phyloP scores from a whole-genome alignment of 169 alveolate genomes.

The Plasmodium vivax region DNA sequence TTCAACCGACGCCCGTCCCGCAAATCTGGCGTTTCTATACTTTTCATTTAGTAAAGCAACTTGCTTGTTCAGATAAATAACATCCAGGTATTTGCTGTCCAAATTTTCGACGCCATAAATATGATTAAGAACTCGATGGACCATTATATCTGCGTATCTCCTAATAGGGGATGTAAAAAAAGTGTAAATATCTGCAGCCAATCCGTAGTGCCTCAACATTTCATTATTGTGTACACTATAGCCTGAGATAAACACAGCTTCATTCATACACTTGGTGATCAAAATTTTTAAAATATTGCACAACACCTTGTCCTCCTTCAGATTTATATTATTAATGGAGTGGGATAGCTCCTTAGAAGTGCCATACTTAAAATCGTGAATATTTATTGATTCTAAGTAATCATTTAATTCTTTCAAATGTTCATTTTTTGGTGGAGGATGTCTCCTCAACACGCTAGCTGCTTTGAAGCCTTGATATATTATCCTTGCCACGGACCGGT shows the following conservation, averaged over 20 bases:
- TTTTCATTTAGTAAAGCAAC: slow-evolving; percentile 59
- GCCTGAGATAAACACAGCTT: slow-evolving; percentile 90
- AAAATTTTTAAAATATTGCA: slow-evolving; percentile 92
- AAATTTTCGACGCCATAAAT: slow-evolving; percentile 79
- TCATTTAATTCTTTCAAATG: slow-evolving; percentile 91
- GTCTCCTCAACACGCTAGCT: slow-evolving; percentile 94
- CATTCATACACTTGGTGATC: slow-evolving; percentile 96
- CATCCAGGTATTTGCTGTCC: slow-evolving; percentile 70
- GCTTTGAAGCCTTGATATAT: slow-evolving; percentile 91
- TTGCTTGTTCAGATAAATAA: slow-evolving; percentile 58
- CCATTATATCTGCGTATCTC: slow-evolving; percentile 98
- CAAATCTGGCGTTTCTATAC: slow-evolving; percentile 72
- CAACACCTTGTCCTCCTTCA: slow-evolving; percentile 88
- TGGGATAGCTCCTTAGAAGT: slow-evolving; percentile 92
- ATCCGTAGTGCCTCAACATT: slow-evolving; percentile 93
- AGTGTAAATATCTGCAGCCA: slow-evolving; percentile 98
- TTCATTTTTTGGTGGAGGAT: slow-evolving; percentile 95
- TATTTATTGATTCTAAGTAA: slow-evolving; percentile 87
- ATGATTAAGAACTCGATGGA: slow-evolving; percentile 93
- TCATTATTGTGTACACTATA: slow-evolving; percentile 70
- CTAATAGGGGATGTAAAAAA: slow-evolving; percentile 99
- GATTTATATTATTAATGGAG: slow-evolving; percentile 89
- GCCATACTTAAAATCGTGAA: slow-evolving; percentile 83
- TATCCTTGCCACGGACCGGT: slow-evolving; percentile 96
- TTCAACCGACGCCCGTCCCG: slow-evolving; percentile 73